Conservation (phyloP, 768 basidiomycete species). For the Collybiopsis confluens region DNA sequence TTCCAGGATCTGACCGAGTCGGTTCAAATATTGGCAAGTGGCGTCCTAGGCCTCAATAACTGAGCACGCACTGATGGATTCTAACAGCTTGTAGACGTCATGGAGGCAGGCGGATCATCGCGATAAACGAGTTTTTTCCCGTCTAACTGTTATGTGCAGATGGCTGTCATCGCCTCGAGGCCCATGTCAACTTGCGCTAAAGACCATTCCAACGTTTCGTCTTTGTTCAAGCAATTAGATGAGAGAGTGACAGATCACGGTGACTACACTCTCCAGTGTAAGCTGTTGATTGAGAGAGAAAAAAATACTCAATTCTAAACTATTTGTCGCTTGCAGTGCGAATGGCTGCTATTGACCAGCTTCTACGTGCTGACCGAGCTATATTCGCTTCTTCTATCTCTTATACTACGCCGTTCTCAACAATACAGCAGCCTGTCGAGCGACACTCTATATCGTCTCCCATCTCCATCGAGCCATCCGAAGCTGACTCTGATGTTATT, state of each 20-base stretch:
- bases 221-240: background rate
- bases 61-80: background rate
- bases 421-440: too few species aligned
- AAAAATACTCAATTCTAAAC: too few species aligned
- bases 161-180: background rate
- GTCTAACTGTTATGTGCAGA: background rate
- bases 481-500: too few species aligned
- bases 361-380: constrained; percentile 10
- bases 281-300: too few species aligned
- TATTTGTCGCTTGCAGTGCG: constrained; percentile 1
- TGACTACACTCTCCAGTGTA: background rate
- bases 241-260: background rate
- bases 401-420: too few species aligned
- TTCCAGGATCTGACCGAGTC: background rate
- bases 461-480: too few species aligned
- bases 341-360: constrained; percentile 7
- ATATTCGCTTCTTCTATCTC: too few species aligned
- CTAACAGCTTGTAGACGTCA: background rate
- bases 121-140: background rate
- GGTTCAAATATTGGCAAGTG: background rate
- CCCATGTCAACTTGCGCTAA: background rate
- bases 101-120: background rate
- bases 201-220: background rate
- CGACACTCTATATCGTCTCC: too few species aligned
- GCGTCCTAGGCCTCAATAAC: background rate